Conservation (phyloP, 768 basidiomycete species). For the Podaxis rugospora region DNA sequence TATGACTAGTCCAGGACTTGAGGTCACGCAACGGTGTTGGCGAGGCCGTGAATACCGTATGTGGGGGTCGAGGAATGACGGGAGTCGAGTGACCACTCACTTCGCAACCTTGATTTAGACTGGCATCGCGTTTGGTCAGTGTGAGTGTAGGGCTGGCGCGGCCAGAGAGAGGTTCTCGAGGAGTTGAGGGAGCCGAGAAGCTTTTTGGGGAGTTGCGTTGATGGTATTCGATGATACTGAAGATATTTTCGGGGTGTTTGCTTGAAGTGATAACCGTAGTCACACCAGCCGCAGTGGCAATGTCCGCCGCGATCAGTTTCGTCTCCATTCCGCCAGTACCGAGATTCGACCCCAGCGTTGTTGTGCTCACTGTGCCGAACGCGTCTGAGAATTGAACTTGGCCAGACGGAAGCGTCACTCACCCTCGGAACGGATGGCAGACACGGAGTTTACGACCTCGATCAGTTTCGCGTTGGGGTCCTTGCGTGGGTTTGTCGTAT, state of each 20-base stretch:
- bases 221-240: constrained; percentile 80
- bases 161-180: constrained; percentile 4
- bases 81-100: constrained; percentile 19
- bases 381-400: not conserved
- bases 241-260: constrained; percentile 68
- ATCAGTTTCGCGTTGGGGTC: constrained; percentile 80
- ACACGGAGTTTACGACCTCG: constrained; percentile 77
- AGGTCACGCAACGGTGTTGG: constrained; percentile 72
- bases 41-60: constrained; percentile 85
- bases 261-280: constrained; percentile 89
- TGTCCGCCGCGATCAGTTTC: constrained; percentile 96
- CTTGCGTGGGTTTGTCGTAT: constrained; percentile 92
- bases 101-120: constrained; percentile 10
- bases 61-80: constrained; percentile 55
- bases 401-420: constrained; percentile 11
- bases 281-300: constrained; percentile 93
- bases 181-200: constrained; percentile 17
- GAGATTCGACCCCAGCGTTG: constrained; percentile 86
- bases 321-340: constrained; percentile 99
- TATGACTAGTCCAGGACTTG: constrained; percentile 97
- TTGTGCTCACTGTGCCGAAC: constrained; percentile 70
- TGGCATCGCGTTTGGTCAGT: not conserved
- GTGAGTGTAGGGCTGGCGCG: constrained; percentile 2
- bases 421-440: constrained; percentile 81
- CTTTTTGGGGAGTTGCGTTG: constrained; percentile 32